phyloP scores from a whole-genome alignment of 306 rosid species.

The Vigna unguiculata region DNA sequence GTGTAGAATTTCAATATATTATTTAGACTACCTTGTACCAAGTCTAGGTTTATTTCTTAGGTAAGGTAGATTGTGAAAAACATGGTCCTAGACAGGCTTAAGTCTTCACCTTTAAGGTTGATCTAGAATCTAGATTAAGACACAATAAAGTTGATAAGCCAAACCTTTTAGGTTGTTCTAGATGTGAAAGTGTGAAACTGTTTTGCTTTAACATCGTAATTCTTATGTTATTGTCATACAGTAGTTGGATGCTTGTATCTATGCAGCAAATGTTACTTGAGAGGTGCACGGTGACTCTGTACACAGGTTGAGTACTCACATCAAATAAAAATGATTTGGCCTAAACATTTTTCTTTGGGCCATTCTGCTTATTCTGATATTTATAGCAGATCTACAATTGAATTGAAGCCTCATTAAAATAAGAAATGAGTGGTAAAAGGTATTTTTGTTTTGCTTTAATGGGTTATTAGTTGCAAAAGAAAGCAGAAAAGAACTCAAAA shows the following conservation, averaged over 20 bases:
- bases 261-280: not conserved
- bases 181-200: not conserved
- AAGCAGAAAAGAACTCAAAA: not conserved
- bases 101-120: slow-evolving; percentile 69
- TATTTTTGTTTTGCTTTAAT: not conserved
- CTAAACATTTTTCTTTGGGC: not conserved
- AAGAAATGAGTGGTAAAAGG: not conserved
- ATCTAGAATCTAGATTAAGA: not conserved
- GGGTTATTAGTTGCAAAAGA: not conserved
- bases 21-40: too few relatives aligned
- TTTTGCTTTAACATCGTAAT: not conserved
- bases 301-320: not conserved
- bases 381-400: not conserved
- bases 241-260: not conserved
- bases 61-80: too few relatives aligned
- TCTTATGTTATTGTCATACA: not conserved
- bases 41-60: too few relatives aligned
- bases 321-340: not conserved
- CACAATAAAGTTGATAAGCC: not conserved
- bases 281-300: slow-evolving; percentile 1
- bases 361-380: not conserved
- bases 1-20: too few relatives aligned
- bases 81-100: not conserved
- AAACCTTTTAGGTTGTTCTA: not conserved
- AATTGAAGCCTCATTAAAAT: not conserved